These are phyloP conservation scores for Zygosaccharomyces sapae DNA, from an alignment of 1,139 yeast genomes.

Conservation along the genomic window DNA sequence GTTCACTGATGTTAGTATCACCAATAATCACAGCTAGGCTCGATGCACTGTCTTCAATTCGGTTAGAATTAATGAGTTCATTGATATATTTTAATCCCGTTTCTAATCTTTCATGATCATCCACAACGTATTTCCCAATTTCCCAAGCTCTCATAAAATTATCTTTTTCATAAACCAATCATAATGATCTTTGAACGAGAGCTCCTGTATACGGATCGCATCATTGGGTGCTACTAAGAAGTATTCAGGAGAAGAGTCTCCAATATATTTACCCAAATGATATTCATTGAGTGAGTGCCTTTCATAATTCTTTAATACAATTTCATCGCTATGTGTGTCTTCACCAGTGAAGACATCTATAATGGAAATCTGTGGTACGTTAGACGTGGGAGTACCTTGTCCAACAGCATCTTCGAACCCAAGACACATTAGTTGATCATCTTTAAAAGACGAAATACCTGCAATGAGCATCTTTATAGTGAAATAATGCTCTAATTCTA, in stretches of 20 bases:
- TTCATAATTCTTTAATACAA: conserved; percentile 57
- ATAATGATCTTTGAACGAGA: conserved; percentile 62
- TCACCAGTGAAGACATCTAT: conserved; percentile 63
- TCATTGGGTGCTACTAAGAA: conserved; percentile 77
- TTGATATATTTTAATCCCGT: conserved; percentile 65
- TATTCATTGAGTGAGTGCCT: conserved; percentile 77
- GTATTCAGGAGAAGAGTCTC: conserved; percentile 43
- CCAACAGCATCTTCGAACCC: conserved; percentile 41
- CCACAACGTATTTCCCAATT: conserved; percentile 56
- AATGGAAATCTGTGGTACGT: conserved; percentile 67
- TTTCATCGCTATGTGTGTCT: conserved; percentile 79
- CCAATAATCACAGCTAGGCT: conserved; percentile 39
- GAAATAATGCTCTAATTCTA: conserved; percentile 46
- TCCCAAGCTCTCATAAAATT: conserved; percentile 70
- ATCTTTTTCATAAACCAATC: conserved; percentile 62
- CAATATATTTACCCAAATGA: conserved; percentile 52
- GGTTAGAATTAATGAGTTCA: conserved; percentile 44
- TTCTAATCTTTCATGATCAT: conserved; percentile 48
- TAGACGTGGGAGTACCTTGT: conserved; percentile 17
- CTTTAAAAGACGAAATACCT: conserved; percentile 75
- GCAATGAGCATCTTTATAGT: conserved; percentile 56
- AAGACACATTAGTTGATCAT: conserved; percentile 57
- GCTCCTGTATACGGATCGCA: conserved; percentile 70
- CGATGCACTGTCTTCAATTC: conserved; percentile 57
- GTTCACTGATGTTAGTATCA: conserved; percentile 33